Base-by-base conservation (phyloP, 2,329 filamentous ascomycete genomes). In the Orbilia javanica region DNA sequence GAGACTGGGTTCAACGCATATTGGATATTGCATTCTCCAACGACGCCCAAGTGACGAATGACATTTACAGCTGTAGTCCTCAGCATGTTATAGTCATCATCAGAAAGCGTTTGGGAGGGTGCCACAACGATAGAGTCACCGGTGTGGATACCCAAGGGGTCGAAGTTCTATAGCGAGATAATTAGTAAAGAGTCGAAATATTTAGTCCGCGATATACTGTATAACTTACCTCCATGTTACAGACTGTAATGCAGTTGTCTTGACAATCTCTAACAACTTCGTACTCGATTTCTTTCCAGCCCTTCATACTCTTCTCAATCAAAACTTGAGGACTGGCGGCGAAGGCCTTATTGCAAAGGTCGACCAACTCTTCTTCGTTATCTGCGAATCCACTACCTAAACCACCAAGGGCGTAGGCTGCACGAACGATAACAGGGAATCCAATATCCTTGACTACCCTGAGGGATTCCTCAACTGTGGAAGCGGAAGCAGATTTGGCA, bases 271-370 rank as follows among this genome's bases (percentile, higher is more conserved):
- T 92, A 46, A 99, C 96, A 79, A 98, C 96, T 85, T 99, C 96
- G 83, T 98, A 99, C 85, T 99, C 96, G 80, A 98, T 96, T 85
- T 99, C 96, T 85, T 99, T 99, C 96, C 96, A 99, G 76, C 96
- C 96, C 87, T 98, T 98, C 95, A 99, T 98, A 86, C 93, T 97
- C 84, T 93, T 91, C 87, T 99, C 96, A 82, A 99, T 96, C 69
- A 99, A 89, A 6, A 99, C 93, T 84, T 99, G 96, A 7, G 96
- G 96, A 83, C 93, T 97, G 81, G 93, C 94, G 29, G 96, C 94
- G 81, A 99, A 94, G 5, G 96, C 95, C 85, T 97, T 97, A 84
- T 93, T 91, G 88, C 96, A 98, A 53, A 98, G 91, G 1, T 95
- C 93, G 36, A 92, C 86, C 50, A 98, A 87, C 84, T 99, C 90